These are phyloP conservation scores for Scopulariopsis brevicaulis DNA, from an alignment of 2,329 filamentous ascomycete species.

Conservation along the genomic window DNA sequence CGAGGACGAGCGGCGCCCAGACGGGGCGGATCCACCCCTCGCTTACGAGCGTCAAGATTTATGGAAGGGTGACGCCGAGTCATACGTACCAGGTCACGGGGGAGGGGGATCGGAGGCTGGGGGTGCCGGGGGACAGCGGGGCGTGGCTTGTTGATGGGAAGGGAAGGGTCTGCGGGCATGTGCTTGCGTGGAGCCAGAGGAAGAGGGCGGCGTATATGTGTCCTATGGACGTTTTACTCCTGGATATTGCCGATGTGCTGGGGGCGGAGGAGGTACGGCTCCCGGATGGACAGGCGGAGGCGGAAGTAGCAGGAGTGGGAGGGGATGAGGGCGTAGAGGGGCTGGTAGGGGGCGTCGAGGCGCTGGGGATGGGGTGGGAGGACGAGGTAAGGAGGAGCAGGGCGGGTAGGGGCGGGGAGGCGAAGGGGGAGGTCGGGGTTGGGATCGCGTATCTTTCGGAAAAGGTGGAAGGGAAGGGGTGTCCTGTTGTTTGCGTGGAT, in stretches of 20 bases:
- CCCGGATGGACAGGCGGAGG: constrained; percentile 41
- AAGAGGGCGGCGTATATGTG: constrained; percentile 84
- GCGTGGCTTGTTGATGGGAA: constrained; percentile 80
- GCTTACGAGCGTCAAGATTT: constrained; percentile 77
- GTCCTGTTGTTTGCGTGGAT: constrained; percentile 2
- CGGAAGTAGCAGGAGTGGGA: constrained; percentile 9
- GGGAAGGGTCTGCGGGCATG: constrained; percentile 79
- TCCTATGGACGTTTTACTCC: constrained; percentile 82
- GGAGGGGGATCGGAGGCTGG: constrained; percentile 27
- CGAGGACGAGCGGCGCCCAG: constrained; percentile 75
- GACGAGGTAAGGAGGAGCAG: constrained; percentile 1
- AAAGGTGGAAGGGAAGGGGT: constrained; percentile 3
- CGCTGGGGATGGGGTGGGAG: constrained; percentile 9
- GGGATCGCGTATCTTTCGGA: not conserved
- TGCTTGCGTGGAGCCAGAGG: constrained; percentile 75
- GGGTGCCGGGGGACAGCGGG: constrained; percentile 79
- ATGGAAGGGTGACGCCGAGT: constrained; percentile 70
- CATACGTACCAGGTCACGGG: constrained; percentile 48
- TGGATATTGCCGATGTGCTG: constrained; percentile 73
- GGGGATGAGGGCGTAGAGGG: not conserved
- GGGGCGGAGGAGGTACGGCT: constrained; percentile 60
- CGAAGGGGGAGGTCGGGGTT: not conserved
- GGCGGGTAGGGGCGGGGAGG: not conserved
- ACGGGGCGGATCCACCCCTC: constrained; percentile 66
- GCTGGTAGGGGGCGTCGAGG: not conserved